Evolutionary conservation across 257 asterid genomes (phyloP).

Genomic region (Rhazya stricta): DNA sequence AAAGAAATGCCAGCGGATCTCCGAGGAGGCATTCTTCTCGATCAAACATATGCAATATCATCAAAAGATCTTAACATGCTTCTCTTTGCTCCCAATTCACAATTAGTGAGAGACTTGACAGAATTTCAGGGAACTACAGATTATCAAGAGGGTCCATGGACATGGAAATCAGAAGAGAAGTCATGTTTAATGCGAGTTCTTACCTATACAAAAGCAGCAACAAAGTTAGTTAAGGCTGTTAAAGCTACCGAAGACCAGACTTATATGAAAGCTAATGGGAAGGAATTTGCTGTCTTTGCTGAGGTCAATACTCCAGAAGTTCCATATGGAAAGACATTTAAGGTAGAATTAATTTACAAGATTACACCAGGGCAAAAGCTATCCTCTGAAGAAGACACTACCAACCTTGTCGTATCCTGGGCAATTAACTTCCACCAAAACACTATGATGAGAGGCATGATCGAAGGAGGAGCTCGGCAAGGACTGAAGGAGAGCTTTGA

Average conservation of each 20-base stretch:
- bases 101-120: slow-evolving; percentile 40
- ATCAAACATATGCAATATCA: slow-evolving; percentile 44
- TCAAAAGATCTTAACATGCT: slow-evolving; percentile 57
- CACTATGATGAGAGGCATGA: slow-evolving; percentile 79
- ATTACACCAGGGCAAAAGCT: slow-evolving; percentile 46
- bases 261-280: slow-evolving; percentile 46
- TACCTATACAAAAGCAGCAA: slow-evolving; percentile 65
- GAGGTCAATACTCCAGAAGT: slow-evolving; percentile 79
- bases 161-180: slow-evolving; percentile 41
- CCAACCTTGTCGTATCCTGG: slow-evolving; percentile 75
- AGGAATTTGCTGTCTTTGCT: slow-evolving; percentile 53
- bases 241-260: slow-evolving; percentile 80
- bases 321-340: slow-evolving; percentile 77
- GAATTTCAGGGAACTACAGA: slow-evolving; percentile 68
- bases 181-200: slow-evolving; percentile 53
- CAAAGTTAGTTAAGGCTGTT: slow-evolving; percentile 68
- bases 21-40: slow-evolving; percentile 67
- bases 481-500: slow-evolving; percentile 77
- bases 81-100: slow-evolving; percentile 64
- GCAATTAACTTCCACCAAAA: slow-evolving; percentile 56
- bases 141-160: slow-evolving; percentile 69
- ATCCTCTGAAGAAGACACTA: slow-evolving; percentile 47
- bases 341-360: slow-evolving; percentile 67
- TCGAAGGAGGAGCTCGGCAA: slow-evolving; percentile 70
- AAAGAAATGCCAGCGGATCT: slow-evolving; percentile 51